Evolutionary conservation across 1,139 yeast species (phyloP).

Genomic region (Ogataea hybrid): DNA sequence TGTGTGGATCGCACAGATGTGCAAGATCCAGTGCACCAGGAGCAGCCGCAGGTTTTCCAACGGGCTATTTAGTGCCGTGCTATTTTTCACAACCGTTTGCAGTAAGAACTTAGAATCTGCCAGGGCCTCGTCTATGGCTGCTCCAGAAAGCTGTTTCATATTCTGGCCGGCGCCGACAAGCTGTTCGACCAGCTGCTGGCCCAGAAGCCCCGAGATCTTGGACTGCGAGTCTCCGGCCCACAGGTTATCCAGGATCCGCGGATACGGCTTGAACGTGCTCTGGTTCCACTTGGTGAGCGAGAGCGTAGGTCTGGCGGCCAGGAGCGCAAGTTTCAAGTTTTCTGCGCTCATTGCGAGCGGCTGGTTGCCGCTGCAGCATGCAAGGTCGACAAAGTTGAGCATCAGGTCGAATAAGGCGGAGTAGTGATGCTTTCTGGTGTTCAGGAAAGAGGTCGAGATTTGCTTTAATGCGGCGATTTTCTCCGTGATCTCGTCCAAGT

Average conservation of each 20-base stretch:
- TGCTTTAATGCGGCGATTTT: slow-evolving; percentile 44
- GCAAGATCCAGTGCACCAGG: slow-evolving; percentile 47
- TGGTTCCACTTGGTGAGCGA: slow-evolving; percentile 30
- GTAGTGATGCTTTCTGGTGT: slow-evolving; percentile 53
- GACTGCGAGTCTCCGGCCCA: slow-evolving; percentile 42
- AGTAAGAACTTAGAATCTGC: slow-evolving; percentile 50
- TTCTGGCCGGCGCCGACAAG: slow-evolving; percentile 20
- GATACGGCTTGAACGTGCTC: slow-evolving; percentile 41
- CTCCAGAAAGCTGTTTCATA: slow-evolving; percentile 36
- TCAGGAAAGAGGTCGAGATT: slow-evolving; percentile 49
- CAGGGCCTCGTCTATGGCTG: slow-evolving; percentile 49
- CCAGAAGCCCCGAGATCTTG: slow-evolving; percentile 41
- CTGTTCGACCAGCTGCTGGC: slow-evolving; percentile 33
- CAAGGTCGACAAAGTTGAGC: slow-evolving; percentile 43
- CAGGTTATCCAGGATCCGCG: slow-evolving; percentile 50
- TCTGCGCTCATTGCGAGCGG: slow-evolving; percentile 22
- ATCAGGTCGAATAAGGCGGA: slow-evolving; percentile 46
- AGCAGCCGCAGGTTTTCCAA: slow-evolving; percentile 41
- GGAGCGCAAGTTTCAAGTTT: slow-evolving; percentile 33
- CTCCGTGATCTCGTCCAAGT: slow-evolving; percentile 37
- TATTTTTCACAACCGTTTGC: slow-evolving; percentile 39
- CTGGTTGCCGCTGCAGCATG: slow-evolving; percentile 22
- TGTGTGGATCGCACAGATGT: slow-evolving; percentile 30
- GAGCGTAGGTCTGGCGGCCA: slow-evolving; percentile 38
- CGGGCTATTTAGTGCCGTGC: slow-evolving; percentile 38